These are phyloP conservation scores for Vigna unguiculata DNA, from an alignment of 306 rosid genomes.

Conservation along the genomic window DNA sequence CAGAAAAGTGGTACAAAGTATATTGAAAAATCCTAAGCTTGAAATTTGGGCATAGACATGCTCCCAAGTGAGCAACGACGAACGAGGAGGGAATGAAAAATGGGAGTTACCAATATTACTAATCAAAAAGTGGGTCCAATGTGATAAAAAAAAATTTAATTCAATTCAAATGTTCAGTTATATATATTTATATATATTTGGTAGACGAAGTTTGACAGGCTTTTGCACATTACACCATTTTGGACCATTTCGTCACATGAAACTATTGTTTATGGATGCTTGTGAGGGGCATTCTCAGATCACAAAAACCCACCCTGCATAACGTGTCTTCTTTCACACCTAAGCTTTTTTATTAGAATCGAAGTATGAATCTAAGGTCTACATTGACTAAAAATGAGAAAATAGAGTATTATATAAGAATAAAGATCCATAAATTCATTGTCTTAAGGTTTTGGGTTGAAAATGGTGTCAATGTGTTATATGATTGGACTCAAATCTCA, in stretches of 20 bases:
- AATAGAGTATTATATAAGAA: too few species aligned
- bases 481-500: too few species aligned
- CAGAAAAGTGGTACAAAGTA: not conserved
- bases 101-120: not conserved
- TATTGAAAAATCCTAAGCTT: conserved; percentile 30
- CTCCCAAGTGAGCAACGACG: conserved; percentile 39
- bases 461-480: too few species aligned
- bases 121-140: conserved; percentile 42
- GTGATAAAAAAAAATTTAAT: conserved; percentile 26
- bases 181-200: too few species aligned
- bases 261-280: conserved; percentile 9
- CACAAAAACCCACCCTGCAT: not conserved
- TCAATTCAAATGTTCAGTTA: conserved; percentile 4
- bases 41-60: conserved; percentile 24
- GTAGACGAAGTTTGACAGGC: conserved; percentile 33
- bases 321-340: not conserved
- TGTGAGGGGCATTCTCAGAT: not conserved
- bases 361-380: too few species aligned
- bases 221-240: conserved; percentile 25
- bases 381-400: too few species aligned
- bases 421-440: too few species aligned
- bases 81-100: conserved; percentile 6
- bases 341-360: not conserved
- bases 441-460: too few species aligned
- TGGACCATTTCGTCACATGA: conserved; percentile 45